Evolutionary conservation across 2,329 filamentous ascomycete species (phyloP).

Genomic region (Aspergillus fumigatiaffinis): DNA sequence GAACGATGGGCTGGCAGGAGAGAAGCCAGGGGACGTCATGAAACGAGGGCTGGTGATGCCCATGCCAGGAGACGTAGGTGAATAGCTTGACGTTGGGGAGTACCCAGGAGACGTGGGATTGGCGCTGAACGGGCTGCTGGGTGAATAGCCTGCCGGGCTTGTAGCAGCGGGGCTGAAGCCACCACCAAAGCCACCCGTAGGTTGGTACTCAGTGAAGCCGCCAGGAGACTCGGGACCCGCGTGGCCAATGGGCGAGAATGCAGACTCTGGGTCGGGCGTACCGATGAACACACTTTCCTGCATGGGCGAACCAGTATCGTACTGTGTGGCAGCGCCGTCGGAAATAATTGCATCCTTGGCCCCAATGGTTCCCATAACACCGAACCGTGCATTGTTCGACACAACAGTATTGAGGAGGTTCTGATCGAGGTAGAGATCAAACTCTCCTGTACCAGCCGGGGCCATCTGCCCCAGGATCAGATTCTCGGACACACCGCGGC

Average conservation of each 20-base stretch:
- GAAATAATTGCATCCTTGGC: conserved; percentile 67
- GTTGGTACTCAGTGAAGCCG: conserved; percentile 63
- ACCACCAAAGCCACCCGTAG: conserved; percentile 59
- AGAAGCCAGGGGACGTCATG: conserved; percentile 52
- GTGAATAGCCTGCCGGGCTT: conserved; percentile 61
- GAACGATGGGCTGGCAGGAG: conserved; percentile 52
- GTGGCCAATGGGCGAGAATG: conserved; percentile 71
- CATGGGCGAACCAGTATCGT: conserved; percentile 68
- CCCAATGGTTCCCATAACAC: conserved; percentile 73
- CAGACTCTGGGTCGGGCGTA: conserved; percentile 59
- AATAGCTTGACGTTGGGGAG: conserved; percentile 63
- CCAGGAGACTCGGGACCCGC: conserved; percentile 59
- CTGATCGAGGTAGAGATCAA: conserved; percentile 88
- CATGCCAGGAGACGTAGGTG: conserved; percentile 69
- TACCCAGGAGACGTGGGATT: conserved; percentile 66
- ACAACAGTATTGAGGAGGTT: conserved; percentile 95
- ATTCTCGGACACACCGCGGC: conserved; percentile 96
- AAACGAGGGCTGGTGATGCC: conserved; percentile 55
- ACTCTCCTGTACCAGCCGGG: conserved; percentile 93
- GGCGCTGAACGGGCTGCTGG: conserved; percentile 72
- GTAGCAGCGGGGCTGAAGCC: conserved; percentile 64
- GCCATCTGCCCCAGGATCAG: conserved; percentile 97
- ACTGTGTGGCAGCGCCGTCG: conserved; percentile 87
- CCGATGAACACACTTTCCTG: conserved; percentile 59
- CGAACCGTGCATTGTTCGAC: conserved; percentile 83